A percentile compares a stretch with the other conserved stretches of the same genome.
These are phyloP conservation scores for Scutellaria galericulata DNA, from an alignment of 257 asterid genomes.

Conservation along the genomic window DNA sequence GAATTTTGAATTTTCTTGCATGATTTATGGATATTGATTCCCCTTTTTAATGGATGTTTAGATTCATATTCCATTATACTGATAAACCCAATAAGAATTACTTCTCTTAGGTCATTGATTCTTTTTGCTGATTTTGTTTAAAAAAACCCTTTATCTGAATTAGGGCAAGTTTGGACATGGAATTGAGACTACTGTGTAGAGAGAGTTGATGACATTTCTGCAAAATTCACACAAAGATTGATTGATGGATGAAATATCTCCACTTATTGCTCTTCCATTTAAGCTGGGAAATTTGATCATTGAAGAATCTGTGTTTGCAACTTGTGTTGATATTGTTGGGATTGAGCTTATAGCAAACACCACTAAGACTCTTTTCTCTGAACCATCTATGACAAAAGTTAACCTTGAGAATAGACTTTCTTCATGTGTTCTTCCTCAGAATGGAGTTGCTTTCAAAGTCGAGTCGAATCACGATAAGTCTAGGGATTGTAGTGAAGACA, in stretches of 20 bases:
- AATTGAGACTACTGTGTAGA: background rate
- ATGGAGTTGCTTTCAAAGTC: conserved; percentile 40
- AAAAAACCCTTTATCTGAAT: conserved; percentile 1
- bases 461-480: conserved; percentile 29
- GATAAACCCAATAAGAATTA: background rate
- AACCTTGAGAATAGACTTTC: conserved; percentile 43
- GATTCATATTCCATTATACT: conserved; percentile 48
- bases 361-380: conserved; percentile 28
- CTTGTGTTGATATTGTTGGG: conserved; percentile 51
- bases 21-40: conserved; percentile 46
- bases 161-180: conserved; percentile 32
- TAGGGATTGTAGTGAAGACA: conserved; percentile 12
- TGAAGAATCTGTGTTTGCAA: conserved; percentile 56
- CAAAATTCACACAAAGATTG: conserved; percentile 4
- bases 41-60: conserved; percentile 36
- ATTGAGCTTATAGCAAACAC: conserved; percentile 53
- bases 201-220: conserved; percentile 2
- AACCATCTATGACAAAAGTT: conserved; percentile 51
- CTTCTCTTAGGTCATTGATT: conserved; percentile 28
- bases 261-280: conserved; percentile 49
- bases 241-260: conserved; percentile 53
- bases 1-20: conserved; percentile 42
- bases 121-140: conserved; percentile 15
- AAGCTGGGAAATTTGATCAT: conserved; percentile 51
- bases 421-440: conserved; percentile 37